These are phyloP conservation scores for Gastrolobium villosum DNA, from an alignment of 306 rosid species.

Conservation along the genomic window DNA sequence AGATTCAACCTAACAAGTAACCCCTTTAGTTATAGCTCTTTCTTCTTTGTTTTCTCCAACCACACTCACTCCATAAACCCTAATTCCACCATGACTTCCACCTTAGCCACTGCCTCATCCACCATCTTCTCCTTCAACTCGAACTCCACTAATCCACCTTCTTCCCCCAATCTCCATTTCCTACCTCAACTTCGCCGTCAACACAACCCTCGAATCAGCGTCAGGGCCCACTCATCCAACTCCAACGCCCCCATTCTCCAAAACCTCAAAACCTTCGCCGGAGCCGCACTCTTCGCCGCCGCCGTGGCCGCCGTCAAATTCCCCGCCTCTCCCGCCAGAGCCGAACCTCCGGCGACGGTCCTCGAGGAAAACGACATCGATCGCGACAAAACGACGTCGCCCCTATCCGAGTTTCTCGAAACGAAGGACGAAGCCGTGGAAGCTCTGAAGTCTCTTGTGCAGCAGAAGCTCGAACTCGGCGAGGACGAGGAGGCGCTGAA, in stretches of 20 bases:
- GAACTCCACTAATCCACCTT: slow-evolving; percentile 27
- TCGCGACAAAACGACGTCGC: slow-evolving; percentile 51
- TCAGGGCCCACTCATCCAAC: slow-evolving; percentile 53
- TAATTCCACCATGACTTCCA: slow-evolving; percentile 66
- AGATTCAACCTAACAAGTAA: too few relatives aligned
- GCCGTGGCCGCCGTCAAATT: slow-evolving; percentile 52
- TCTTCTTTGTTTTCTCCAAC: slow-evolving; percentile 32
- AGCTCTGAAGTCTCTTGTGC: slow-evolving; percentile 77
- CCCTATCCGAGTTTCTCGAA: slow-evolving; percentile 67
- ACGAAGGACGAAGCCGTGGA: slow-evolving; percentile 67
- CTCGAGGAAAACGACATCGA: neutral
- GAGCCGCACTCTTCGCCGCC: slow-evolving; percentile 70
- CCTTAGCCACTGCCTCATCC: slow-evolving; percentile 49
- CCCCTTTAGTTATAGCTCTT: too few relatives aligned
- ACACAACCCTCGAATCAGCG: slow-evolving; percentile 43
- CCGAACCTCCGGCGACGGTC: slow-evolving; percentile 57
- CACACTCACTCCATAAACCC: slow-evolving; percentile 40
- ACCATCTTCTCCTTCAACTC: slow-evolving; percentile 49
- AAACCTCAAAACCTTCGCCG: slow-evolving; percentile 61
- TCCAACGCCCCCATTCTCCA: slow-evolving; percentile 43
- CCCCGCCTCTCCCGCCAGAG: slow-evolving; percentile 68
- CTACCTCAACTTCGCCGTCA: slow-evolving; percentile 20
- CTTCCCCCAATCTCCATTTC: slow-evolving; percentile 44
- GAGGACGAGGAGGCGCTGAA: slow-evolving; percentile 78
- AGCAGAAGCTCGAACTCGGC: slow-evolving; percentile 80